These are phyloP conservation scores for Cicer cuneatum DNA, from an alignment of 306 rosid species.

Conservation along the genomic window DNA sequence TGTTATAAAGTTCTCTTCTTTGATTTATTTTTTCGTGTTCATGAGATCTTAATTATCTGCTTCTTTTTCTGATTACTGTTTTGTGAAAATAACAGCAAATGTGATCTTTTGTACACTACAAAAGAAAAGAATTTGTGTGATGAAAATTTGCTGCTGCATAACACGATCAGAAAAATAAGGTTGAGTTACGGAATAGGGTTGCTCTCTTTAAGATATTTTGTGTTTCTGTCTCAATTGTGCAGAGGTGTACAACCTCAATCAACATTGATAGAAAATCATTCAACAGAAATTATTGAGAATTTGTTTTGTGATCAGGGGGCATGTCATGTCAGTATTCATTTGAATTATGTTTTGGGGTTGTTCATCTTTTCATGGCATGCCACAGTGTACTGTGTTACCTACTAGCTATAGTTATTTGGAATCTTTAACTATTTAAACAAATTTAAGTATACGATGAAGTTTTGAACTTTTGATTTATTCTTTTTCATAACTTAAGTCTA, in stretches of 20 bases:
- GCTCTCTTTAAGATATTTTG: too few relatives aligned
- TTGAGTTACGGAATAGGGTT: too few relatives aligned
- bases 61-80: constrained; percentile 43
- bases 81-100: constrained; percentile 24
- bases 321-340: constrained; percentile 27
- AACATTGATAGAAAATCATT: too few relatives aligned
- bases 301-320: not conserved
- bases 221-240: too few relatives aligned
- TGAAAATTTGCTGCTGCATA: too few relatives aligned
- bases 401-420: constrained; percentile 21
- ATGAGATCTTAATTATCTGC: constrained; percentile 30
- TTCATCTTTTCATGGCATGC: constrained; percentile 21
- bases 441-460: constrained; percentile 6
- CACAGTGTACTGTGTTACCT: constrained; percentile 36
- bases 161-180: too few relatives aligned
- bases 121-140: too few relatives aligned
- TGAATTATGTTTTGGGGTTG: constrained; percentile 35
- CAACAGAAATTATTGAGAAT: not conserved
- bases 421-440: constrained; percentile 24
- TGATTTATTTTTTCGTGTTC: constrained; percentile 25
- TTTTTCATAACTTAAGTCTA: constrained; percentile 8
- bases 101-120: not conserved
- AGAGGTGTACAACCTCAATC: too few relatives aligned
- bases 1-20: constrained; percentile 39
- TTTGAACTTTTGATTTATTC: not conserved